Evolutionary conservation across 257 asterid genomes (phyloP).

Genomic region (Solanum piurae): DNA sequence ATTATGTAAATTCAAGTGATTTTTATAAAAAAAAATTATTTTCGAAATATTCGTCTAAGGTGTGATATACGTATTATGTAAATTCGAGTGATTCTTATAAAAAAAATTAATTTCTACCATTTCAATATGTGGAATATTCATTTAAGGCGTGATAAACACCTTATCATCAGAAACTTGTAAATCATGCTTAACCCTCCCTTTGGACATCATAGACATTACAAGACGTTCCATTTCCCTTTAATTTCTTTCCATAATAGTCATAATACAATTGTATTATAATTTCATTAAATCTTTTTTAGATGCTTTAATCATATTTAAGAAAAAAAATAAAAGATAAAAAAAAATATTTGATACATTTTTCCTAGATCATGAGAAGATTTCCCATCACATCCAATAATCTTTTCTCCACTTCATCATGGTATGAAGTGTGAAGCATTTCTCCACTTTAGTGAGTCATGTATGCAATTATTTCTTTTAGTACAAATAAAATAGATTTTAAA

Average conservation of each 20-base stretch:
- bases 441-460: neutral
- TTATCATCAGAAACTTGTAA: too few species aligned
- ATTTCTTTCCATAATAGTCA: neutral
- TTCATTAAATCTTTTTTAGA: neutral
- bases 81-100: neutral
- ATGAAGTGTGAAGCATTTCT: neutral
- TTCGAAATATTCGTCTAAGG: neutral
- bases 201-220: neutral
- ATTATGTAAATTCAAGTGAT: fast-evolving
- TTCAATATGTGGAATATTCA: neutral
- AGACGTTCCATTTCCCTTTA: neutral
- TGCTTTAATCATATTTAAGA: neutral
- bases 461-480: neutral
- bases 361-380: neutral
- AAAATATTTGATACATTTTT: neutral
- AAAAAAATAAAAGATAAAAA: neutral
- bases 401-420: neutral
- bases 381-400: neutral
- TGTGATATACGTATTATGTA: neutral
- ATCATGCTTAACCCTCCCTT: too few species aligned
- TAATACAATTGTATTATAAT: neutral
- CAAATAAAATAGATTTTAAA: neutral
- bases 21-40: too few species aligned
- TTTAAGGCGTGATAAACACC: neutral
- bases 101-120: too few species aligned